phyloP scores from a whole-genome alignment of 345 rosid species.

The Hibiscus syriacus region DNA sequence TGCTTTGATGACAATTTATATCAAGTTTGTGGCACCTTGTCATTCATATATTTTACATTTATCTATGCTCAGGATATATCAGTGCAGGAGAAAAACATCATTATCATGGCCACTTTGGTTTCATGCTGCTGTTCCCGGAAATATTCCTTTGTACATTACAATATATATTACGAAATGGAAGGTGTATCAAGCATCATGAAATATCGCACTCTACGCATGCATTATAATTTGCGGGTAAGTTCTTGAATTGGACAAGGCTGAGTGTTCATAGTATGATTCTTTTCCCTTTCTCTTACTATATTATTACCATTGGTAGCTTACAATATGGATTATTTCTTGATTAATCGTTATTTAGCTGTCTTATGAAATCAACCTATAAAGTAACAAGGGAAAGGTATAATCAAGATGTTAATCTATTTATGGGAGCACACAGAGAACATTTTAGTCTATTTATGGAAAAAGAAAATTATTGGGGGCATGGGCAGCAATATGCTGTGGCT shows the following conservation, averaged over 20 bases:
- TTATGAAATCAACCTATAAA: background rate
- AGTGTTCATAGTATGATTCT: slow-evolving; percentile 2
- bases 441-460: background rate
- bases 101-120: slow-evolving; percentile 92
- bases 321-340: background rate
- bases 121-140: slow-evolving; percentile 90
- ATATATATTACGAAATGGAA: slow-evolving; percentile 85
- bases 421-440: background rate
- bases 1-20: slow-evolving; percentile 9
- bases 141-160: slow-evolving; percentile 45
- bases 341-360: background rate
- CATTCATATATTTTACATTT: slow-evolving; percentile 14
- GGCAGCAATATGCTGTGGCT: background rate
- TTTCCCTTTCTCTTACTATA: background rate
- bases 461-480: background rate
- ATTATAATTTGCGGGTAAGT: slow-evolving; percentile 67
- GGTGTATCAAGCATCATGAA: slow-evolving; percentile 63
- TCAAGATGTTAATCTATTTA: background rate
- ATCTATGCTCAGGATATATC: slow-evolving; percentile 50
- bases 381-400: background rate
- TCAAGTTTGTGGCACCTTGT: slow-evolving; percentile 10
- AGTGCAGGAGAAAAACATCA: slow-evolving; percentile 44
- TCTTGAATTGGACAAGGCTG: slow-evolving; percentile 11
- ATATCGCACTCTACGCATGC: slow-evolving; percentile 83
- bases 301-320: background rate